These are phyloP conservation scores for Dalbergia cultrata DNA, from an alignment of 306 rosid genomes.

Conservation along the genomic window DNA sequence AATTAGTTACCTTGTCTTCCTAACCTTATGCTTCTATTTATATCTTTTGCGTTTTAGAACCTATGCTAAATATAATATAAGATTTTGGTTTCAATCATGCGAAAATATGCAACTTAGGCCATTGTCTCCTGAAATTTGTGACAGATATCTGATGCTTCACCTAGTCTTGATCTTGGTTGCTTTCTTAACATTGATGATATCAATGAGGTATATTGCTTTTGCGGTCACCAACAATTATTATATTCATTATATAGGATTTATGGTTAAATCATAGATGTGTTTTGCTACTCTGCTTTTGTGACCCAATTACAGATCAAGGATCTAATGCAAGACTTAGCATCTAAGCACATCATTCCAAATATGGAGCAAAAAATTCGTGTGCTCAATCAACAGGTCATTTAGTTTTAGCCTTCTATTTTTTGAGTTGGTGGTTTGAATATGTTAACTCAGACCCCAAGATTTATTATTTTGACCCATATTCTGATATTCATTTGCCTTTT, in stretches of 20 bases:
- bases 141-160: conserved; percentile 73
- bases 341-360: conserved; percentile 88
- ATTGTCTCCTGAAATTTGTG: conserved; percentile 51
- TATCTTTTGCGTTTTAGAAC: conserved; percentile 31
- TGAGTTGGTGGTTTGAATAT: conserved; percentile 29
- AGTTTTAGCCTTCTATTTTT: conserved; percentile 14
- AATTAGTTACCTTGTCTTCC: conserved; percentile 8
- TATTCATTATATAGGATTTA: conserved; percentile 33
- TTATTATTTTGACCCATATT: conserved; percentile 43
- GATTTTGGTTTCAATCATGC: conserved; percentile 33
- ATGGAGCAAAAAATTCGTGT: conserved; percentile 95
- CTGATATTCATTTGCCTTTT: conserved; percentile 23
- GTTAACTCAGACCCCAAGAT: conserved; percentile 11
- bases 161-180: conserved; percentile 68
- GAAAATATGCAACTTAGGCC: conserved; percentile 50
- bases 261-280: conserved; percentile 51
- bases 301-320: conserved; percentile 75
- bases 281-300: conserved; percentile 54
- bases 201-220: conserved; percentile 64
- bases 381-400: conserved; percentile 90
- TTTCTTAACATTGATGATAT: conserved; percentile 79
- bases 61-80: conserved; percentile 16
- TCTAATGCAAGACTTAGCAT: conserved; percentile 86
- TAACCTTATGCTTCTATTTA: conserved; percentile 14
- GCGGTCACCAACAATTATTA: conserved; percentile 37